These are phyloP conservation scores for Dothideomycetes sp. DNA, from an alignment of 2,329 filamentous ascomycete species.

Conservation along the genomic window DNA sequence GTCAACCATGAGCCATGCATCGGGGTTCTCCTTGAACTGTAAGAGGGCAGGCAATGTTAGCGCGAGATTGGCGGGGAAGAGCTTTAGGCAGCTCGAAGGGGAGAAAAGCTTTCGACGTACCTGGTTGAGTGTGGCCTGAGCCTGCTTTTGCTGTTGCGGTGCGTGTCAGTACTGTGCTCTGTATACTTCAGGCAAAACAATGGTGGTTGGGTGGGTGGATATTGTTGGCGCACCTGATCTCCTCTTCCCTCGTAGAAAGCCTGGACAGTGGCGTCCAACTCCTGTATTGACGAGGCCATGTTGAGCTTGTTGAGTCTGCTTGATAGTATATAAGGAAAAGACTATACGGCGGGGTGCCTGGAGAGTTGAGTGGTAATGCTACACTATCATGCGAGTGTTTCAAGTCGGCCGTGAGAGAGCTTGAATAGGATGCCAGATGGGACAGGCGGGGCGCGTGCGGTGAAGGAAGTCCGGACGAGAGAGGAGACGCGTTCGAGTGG, in stretches of 20 bases:
- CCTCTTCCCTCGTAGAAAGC: constrained; percentile 96
- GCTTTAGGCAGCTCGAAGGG: background rate
- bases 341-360: constrained; percentile 1
- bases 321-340: background rate
- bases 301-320: constrained; percentile 17
- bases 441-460: constrained; percentile 9
- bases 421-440: constrained; percentile 6
- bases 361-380: background rate
- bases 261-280: constrained; percentile 93
- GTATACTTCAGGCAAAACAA: no score
- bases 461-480: constrained; percentile 5
- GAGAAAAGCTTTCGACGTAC: constrained; percentile 45
- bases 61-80: constrained; percentile 15
- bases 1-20: constrained; percentile 95
- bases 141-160: constrained; percentile 77
- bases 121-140: constrained; percentile 86
- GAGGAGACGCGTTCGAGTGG: constrained; percentile 6
- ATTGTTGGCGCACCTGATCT: constrained; percentile 64
- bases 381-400: constrained; percentile 8
- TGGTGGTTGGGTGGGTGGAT: no score
- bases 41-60: constrained; percentile 14
- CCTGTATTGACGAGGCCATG: constrained; percentile 69
- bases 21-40: constrained; percentile 97
- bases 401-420: background rate
- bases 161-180: constrained; percentile 1